phyloP scores from a whole-genome alignment of 305 asterid species.

The Fraxinus albicans region DNA sequence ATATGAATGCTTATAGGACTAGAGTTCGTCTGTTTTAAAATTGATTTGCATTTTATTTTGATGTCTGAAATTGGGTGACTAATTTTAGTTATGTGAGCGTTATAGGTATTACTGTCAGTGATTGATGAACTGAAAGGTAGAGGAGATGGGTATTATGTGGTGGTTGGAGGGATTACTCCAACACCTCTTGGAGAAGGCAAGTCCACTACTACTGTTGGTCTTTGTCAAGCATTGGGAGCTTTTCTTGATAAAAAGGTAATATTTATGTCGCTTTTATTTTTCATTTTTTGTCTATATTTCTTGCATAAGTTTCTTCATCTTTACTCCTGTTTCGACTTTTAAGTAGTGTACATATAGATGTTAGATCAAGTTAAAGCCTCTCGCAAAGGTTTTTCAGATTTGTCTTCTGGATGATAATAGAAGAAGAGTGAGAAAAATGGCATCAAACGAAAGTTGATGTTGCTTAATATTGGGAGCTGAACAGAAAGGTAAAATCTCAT shows the following conservation, averaged over 20 bases:
- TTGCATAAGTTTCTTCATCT: neutral
- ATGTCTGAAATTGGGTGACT: neutral
- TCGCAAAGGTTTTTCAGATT: neutral
- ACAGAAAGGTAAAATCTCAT: neutral
- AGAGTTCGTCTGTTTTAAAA: neutral
- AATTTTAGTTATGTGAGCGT: constrained; percentile 9
- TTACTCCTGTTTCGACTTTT: neutral
- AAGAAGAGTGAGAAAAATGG: neutral
- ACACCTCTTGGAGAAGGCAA: constrained; percentile 99
- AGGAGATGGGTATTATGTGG: constrained; percentile 85
- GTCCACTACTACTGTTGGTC: constrained; percentile 94
- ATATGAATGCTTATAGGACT: neutral
- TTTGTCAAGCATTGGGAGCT: constrained; percentile 97
- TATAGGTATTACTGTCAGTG: constrained; percentile 71
- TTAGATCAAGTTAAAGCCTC: neutral
- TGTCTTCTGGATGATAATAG: neutral
- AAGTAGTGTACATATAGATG: neutral
- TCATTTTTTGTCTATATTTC: neutral
- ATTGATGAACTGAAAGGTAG: constrained; percentile 67
- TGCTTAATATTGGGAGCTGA: neutral
- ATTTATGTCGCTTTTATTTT: neutral
- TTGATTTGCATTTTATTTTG: neutral
- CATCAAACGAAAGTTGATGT: neutral
- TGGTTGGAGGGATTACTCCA: constrained; percentile 94
- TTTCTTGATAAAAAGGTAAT: constrained; percentile 88